Evolutionary conservation across 1,284 basidiomycete species (phyloP).

Genomic region (Farysia itapuensis): DNA sequence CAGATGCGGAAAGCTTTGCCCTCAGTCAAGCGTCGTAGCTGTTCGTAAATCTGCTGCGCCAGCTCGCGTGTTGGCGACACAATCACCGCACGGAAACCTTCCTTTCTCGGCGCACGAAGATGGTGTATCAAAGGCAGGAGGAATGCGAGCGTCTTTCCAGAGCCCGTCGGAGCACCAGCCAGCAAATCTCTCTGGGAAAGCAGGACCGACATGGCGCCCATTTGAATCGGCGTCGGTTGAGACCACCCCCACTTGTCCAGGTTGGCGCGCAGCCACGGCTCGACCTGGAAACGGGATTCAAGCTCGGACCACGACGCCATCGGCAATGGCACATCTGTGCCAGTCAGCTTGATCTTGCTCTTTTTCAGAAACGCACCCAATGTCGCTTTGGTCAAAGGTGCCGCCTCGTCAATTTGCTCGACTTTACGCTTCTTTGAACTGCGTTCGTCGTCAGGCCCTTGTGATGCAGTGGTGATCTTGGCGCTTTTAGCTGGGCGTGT

Average conservation of each 20-base stretch:
- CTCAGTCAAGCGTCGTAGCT: slow-evolving; percentile 33
- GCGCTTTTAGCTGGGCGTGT: slow-evolving; percentile 64
- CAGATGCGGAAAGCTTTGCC: slow-evolving; percentile 43
- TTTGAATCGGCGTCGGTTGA: slow-evolving; percentile 59
- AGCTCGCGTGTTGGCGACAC: slow-evolving; percentile 56
- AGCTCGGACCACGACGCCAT: slow-evolving; percentile 57
- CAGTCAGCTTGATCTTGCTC: slow-evolving; percentile 59
- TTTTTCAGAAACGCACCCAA: slow-evolving; percentile 43
- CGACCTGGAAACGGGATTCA: slow-evolving; percentile 32
- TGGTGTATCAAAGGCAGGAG: slow-evolving; percentile 51
- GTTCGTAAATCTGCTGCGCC: slow-evolving; percentile 55
- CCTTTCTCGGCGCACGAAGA: slow-evolving; percentile 34
- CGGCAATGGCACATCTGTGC: slow-evolving; percentile 60
- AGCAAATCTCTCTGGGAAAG: slow-evolving; percentile 52
- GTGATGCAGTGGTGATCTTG: slow-evolving; percentile 55
- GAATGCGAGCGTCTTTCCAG: slow-evolving; percentile 57
- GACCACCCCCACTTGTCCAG: slow-evolving; percentile 42
- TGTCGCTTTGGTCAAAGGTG: slow-evolving; percentile 40
- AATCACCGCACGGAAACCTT: slow-evolving; percentile 50
- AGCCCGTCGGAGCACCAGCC: slow-evolving; percentile 55
- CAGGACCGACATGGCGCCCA: slow-evolving; percentile 59
- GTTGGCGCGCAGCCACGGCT: slow-evolving; percentile 41
- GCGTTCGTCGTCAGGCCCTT: background rate
- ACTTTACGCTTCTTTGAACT: background rate
- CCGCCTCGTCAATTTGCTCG: slow-evolving; percentile 2